phyloP scores from a whole-genome alignment of 441 rosid genomes.

The Populus tomentosa region DNA sequence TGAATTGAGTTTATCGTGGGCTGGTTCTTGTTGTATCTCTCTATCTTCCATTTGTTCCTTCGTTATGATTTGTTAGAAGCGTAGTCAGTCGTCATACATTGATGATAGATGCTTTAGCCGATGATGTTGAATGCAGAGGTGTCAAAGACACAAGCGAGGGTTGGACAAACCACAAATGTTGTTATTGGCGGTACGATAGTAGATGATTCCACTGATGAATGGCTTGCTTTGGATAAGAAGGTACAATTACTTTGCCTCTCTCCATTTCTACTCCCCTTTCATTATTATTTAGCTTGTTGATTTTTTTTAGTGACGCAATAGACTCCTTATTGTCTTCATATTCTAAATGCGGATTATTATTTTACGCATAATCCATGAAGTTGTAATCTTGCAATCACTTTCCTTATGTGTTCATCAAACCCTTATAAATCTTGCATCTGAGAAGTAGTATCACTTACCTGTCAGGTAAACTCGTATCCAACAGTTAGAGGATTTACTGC shows the following conservation, averaged over 20 bases:
- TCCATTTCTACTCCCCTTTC: not conserved
- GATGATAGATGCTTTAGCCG: slow-evolving; percentile 1
- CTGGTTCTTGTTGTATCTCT: too few species aligned
- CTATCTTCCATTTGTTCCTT: too few species aligned
- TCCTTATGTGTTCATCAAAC: not conserved
- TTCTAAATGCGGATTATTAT: not conserved
- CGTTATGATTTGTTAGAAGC: not conserved
- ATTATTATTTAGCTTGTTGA: not conserved
- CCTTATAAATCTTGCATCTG: slow-evolving; percentile 3
- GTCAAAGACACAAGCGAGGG: slow-evolving; percentile 85
- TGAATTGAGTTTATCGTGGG: too few species aligned
- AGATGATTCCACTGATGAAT: slow-evolving; percentile 81
- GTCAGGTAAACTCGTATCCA: slow-evolving; percentile 86
- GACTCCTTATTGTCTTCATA: too few species aligned
- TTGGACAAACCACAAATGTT: slow-evolving; percentile 87
- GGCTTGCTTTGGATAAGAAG: slow-evolving; percentile 95
- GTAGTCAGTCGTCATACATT: not conserved
- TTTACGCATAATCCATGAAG: not conserved
- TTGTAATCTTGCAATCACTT: not conserved
- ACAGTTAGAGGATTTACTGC: slow-evolving; percentile 94
- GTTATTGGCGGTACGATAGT: slow-evolving; percentile 88
- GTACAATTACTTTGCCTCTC: slow-evolving; percentile 24
- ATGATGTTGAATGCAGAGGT: slow-evolving; percentile 46
- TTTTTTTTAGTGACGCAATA: not conserved
- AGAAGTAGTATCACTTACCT: slow-evolving; percentile 14